These are phyloP conservation scores for Puya raimondii DNA, from an alignment of 176 grass and related monocot genomes.

Conservation along the genomic window DNA sequence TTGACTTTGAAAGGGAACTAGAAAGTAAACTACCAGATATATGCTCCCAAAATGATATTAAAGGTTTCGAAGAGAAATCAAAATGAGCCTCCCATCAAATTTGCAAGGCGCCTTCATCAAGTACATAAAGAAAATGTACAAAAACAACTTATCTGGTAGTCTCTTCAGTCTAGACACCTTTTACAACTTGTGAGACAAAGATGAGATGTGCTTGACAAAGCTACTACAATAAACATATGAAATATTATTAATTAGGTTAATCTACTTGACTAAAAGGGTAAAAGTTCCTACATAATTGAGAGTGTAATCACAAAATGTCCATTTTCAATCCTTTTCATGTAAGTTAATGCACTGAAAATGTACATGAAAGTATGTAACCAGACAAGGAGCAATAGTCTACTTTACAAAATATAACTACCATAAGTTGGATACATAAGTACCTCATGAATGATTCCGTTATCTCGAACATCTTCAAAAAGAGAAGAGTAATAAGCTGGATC, in stretches of 20 bases:
- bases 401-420: not conserved
- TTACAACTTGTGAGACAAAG: not conserved
- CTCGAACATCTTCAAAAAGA: conserved; percentile 72
- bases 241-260: not conserved
- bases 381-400: not conserved
- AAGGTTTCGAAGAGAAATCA: not conserved
- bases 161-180: not conserved
- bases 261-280: not conserved
- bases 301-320: not conserved
- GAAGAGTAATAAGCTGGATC: conserved; percentile 91
- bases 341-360: not conserved
- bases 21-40: not conserved
- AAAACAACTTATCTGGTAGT: not conserved
- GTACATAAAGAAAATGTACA: not conserved
- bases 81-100: not conserved
- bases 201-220: conserved; percentile 1
- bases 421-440: conserved; percentile 25
- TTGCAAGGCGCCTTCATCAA: not conserved
- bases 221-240: not conserved
- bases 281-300: conserved; percentile 14
- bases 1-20: not conserved
- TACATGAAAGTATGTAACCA: not conserved
- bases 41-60: not conserved
- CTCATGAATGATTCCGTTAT: conserved; percentile 58
- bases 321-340: not conserved